Conservation (phyloP, 2,329 filamentous ascomycete genomes). For the Sordariomycetes sp. region DNA sequence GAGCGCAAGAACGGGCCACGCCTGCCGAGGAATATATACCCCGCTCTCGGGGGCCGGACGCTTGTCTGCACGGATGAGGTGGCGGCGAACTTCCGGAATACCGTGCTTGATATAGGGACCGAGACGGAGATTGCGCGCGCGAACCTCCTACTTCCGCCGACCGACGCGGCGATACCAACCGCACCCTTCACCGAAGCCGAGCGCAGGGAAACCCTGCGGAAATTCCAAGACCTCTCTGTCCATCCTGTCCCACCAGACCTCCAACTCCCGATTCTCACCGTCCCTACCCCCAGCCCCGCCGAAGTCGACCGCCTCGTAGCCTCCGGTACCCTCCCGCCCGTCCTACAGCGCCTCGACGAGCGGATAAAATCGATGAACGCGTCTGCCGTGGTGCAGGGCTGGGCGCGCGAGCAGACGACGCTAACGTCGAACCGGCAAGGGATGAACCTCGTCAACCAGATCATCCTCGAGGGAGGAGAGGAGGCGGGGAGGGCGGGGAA, state of each 20-base stretch:
- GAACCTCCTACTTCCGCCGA: slow-evolving; percentile 17
- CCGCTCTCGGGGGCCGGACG: slow-evolving; percentile 16
- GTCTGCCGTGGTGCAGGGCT: slow-evolving; percentile 25
- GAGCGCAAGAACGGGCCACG: slow-evolving; percentile 10
- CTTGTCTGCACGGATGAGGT: slow-evolving; percentile 24
- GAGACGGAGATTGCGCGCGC: slow-evolving; percentile 20
- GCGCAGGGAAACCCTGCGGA: slow-evolving; percentile 9
- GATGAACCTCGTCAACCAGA: slow-evolving; percentile 4
- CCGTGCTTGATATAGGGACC: slow-evolving; percentile 22
- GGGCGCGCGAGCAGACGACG: slow-evolving; percentile 18
- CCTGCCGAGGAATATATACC: slow-evolving; percentile 15
- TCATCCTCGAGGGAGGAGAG: not conserved
- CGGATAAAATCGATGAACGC: slow-evolving; percentile 21
- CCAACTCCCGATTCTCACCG: slow-evolving; percentile 19
- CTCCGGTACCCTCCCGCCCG: slow-evolving; percentile 14
- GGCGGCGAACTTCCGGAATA: slow-evolving; percentile 22
- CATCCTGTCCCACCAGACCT: slow-evolving; percentile 16
- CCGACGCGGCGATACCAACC: slow-evolving; percentile 5
- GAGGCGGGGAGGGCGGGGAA: slow-evolving; percentile 3
- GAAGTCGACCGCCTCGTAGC: slow-evolving; percentile 15
- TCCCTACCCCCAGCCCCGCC: slow-evolving; percentile 13
- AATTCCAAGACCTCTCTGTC: slow-evolving; percentile 19
- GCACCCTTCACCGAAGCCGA: slow-evolving; percentile 3
- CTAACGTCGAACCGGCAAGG: slow-evolving; percentile 26
- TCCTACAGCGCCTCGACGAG: slow-evolving; percentile 16